phyloP scores from a whole-genome alignment of 352 stramenopile species.

The Hyaloperonospora brassicae region DNA sequence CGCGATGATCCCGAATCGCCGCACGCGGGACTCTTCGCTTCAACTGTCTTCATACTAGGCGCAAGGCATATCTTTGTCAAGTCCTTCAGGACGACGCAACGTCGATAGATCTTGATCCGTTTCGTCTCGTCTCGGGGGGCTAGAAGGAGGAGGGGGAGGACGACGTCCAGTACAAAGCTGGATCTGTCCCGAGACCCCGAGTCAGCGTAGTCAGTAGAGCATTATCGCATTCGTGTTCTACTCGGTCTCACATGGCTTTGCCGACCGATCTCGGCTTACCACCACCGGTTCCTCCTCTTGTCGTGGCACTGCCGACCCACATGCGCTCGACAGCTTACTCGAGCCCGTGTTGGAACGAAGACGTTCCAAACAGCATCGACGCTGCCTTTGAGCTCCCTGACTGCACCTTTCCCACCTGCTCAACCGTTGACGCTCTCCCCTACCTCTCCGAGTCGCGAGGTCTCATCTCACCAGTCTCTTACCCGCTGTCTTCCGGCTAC shows the following conservation, averaged over 20 bases:
- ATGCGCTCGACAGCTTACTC: not conserved
- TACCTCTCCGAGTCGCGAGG: slow-evolving; percentile 3
- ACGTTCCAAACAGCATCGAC: slow-evolving; percentile 7
- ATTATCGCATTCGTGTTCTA: too few species aligned
- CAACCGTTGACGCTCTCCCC: slow-evolving; percentile 4
- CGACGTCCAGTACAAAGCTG: too few species aligned
- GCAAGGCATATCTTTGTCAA: too few species aligned
- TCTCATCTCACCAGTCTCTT: not conserved
- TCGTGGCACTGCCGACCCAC: not conserved
- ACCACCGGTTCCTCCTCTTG: slow-evolving; percentile 13
- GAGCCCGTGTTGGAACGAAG: slow-evolving; percentile 23
- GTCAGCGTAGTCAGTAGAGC: too few species aligned
- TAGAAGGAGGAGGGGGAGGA: too few species aligned
- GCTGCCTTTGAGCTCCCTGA: slow-evolving; percentile 8
- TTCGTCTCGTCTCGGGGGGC: too few species aligned
- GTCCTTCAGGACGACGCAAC: too few species aligned
- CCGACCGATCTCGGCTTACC: slow-evolving; percentile 4
- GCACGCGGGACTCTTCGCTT: too few species aligned
- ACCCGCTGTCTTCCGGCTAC: slow-evolving; percentile 2
- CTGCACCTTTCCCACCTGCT: slow-evolving; percentile 7
- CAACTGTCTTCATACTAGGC: too few species aligned
- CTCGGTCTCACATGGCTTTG: slow-evolving; percentile 5
- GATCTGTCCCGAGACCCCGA: too few species aligned
- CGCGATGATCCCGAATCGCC: not conserved
- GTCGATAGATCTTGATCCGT: too few species aligned